These are phyloP conservation scores for Knufia fluminis DNA, from an alignment of 2,329 filamentous ascomycete genomes.

Conservation along the genomic window DNA sequence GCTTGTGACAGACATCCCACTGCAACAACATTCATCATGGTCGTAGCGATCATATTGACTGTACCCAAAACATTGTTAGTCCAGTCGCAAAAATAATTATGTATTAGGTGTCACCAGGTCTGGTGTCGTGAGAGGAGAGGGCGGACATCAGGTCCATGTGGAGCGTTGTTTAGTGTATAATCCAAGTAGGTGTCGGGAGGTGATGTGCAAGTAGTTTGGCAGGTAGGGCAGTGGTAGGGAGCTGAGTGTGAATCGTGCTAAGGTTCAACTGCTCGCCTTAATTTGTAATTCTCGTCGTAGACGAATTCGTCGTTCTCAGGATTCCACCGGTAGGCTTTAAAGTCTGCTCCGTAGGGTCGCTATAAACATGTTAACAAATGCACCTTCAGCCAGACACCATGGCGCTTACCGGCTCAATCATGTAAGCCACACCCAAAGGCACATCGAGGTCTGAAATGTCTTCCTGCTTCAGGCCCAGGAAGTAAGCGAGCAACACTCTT, in stretches of 20 bases:
- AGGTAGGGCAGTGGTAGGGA: background rate
- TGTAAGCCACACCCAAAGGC: constrained; percentile 85
- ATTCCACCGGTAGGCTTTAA: constrained; percentile 91
- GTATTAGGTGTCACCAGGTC: background rate
- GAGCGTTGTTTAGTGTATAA: background rate
- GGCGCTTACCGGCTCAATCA: constrained; percentile 63
- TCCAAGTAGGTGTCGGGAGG: background rate
- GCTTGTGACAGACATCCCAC: background rate
- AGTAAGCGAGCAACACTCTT: constrained; percentile 88
- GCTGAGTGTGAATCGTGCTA: constrained; percentile 9
- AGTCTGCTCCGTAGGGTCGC: constrained; percentile 95
- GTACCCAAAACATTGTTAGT: background rate
- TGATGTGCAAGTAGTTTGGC: background rate
- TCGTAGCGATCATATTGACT: constrained; percentile 2
- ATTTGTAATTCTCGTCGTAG: constrained; percentile 72
- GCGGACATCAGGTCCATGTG: background rate
- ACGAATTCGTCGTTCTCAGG: constrained; percentile 70
- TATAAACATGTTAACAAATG: constrained; percentile 18
- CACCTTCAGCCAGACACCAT: constrained; percentile 3
- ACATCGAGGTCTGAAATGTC: constrained; percentile 93
- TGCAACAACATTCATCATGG: background rate
- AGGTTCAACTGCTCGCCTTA: constrained; percentile 39
- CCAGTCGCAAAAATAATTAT: background rate
- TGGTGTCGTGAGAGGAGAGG: background rate
- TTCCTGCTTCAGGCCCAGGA: constrained; percentile 81